Evolutionary conservation across 345 rosid genomes (phyloP).

Genomic region (Pugionium dolabratum): DNA sequence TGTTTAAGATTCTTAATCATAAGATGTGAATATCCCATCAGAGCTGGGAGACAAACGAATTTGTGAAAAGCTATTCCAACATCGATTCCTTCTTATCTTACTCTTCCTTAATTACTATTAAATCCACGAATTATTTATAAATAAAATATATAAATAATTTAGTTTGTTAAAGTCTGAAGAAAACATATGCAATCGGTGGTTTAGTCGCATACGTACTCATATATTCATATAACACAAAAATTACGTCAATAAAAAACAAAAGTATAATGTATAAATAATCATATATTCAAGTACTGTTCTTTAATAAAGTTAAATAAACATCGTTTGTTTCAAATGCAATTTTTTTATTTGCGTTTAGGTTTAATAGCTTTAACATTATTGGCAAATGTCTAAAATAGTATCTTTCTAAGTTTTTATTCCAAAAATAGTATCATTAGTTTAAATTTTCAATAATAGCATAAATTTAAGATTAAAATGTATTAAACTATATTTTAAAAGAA

Average conservation of each 20-base stretch:
- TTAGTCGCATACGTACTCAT: not conserved
- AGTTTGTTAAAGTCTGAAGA: not conserved
- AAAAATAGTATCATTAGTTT: too few species aligned
- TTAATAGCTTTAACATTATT: not conserved
- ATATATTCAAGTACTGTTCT: not conserved
- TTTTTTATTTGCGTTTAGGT: not conserved
- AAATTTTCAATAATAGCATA: too few species aligned
- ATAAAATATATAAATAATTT: not conserved
- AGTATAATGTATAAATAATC: too few species aligned
- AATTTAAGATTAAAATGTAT: too few species aligned
- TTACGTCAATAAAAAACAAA: too few species aligned
- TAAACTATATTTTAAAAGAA: too few species aligned
- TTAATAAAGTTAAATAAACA: not conserved
- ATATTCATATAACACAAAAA: too few species aligned
- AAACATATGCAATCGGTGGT: not conserved
- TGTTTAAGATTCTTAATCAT: conserved; percentile 15
- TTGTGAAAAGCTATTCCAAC: not conserved
- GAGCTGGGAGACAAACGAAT: conserved; percentile 26
- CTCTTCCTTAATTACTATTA: not conserved
- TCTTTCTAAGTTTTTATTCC: too few species aligned
- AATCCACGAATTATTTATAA: not conserved
- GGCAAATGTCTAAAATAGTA: too few species aligned
- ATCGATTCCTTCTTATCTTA: conserved; percentile 30
- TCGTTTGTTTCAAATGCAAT: not conserved
- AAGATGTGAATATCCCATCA: conserved; percentile 27